Base-by-base conservation (phyloP, 345 rosid species). In the Gossypium bickii region DNA sequence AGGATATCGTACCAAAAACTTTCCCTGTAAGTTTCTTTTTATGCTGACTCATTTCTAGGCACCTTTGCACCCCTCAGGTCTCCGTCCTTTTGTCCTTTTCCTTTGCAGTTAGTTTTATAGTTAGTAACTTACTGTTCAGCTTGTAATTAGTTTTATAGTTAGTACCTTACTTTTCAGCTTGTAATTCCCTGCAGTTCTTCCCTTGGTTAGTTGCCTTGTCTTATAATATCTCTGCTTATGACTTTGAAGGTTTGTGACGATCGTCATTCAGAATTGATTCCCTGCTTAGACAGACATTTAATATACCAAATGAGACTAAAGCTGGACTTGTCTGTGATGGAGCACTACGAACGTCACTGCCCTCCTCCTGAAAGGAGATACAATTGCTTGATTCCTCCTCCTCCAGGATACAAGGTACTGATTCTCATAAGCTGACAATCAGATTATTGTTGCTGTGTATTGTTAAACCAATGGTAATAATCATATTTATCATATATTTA, bases 311-410 rank as follows among this genome's bases (percentile, higher is more conserved):
- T 86, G 92, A 91, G 99, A 84, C 82, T 95, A 87, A 95, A 95
- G 92, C 85, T 95, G 83, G 98, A 95, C 78, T 78, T 95, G 69
- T 89, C 92, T 78, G 12, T 95, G 79, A 95, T 95, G 99, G 98
- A 95, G 87, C 99, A 93, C 83, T 95, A 95, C 59, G 99, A 95
- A 80, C 89, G 99, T 0, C 99, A 95, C 76, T 95, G 99, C 74
- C 99, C 99, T 52, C 89, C 88, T 70, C 92, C 97, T 5, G 99
- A 95, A 83, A 88, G 92, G 83, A 87, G 93, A 63, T 95, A 74
- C 83, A 95, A 95, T 73, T 95, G 99, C 87, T 85, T 95, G 89
- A 90, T 95, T 77, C 99, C 99, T 79, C 99, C 99, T 73, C 99
- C 99, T 18, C 82, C 79, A 67, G 97, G 99, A 47, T 95, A 95